phyloP scores from a whole-genome alignment of 1,139 yeast genomes.

The Geotrichum restrictum region DNA sequence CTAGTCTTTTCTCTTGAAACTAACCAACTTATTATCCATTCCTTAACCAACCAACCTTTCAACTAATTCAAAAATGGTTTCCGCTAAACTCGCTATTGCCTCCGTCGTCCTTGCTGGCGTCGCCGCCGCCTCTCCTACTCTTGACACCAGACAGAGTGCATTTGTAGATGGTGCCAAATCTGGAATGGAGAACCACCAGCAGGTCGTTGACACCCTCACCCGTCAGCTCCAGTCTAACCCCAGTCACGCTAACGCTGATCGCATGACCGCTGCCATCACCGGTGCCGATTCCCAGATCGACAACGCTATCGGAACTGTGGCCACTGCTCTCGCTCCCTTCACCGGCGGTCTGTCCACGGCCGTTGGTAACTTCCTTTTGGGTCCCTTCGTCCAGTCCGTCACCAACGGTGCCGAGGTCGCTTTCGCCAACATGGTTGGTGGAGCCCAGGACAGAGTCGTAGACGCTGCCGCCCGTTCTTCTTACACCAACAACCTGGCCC shows the following conservation, averaged over 20 bases:
- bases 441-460: slow-evolving; percentile 24
- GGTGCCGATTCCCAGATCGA: slow-evolving; percentile 18
- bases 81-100: background rate
- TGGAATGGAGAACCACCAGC: slow-evolving; percentile 28
- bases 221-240: slow-evolving; percentile 22
- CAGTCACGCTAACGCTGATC: slow-evolving; percentile 24
- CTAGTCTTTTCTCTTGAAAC: background rate
- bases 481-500: slow-evolving; percentile 22
- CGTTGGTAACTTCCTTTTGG: slow-evolving; percentile 28
- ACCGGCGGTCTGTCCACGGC: slow-evolving; percentile 28
- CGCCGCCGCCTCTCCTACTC: background rate
- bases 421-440: slow-evolving; percentile 28
- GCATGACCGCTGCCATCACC: slow-evolving; percentile 14
- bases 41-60: background rate
- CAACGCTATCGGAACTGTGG: slow-evolving; percentile 12
- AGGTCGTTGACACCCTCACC: slow-evolving; percentile 25
- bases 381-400: slow-evolving; percentile 31
- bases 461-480: slow-evolving; percentile 21
- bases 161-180: slow-evolving; percentile 22
- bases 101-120: background rate
- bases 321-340: slow-evolving; percentile 27
- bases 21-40: background rate
- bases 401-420: slow-evolving; percentile 33
- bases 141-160: slow-evolving; percentile 15
- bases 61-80: background rate